These are phyloP conservation scores for Boletus coccyginus DNA, from an alignment of 768 basidiomycete genomes.

Conservation along the genomic window DNA sequence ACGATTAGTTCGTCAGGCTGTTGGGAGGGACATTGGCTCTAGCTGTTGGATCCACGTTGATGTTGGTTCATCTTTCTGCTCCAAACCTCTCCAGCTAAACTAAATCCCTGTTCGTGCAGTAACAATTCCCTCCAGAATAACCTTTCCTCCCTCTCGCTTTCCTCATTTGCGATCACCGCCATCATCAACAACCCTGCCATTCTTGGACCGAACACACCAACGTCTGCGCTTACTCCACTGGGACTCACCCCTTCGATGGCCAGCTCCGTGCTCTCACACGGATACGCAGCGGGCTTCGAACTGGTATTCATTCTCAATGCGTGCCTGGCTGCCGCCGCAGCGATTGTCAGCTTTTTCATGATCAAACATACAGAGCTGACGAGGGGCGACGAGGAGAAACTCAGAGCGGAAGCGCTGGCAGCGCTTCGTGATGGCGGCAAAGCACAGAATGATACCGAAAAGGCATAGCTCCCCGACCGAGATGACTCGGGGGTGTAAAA, in stretches of 20 bases:
- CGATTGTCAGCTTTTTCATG: constrained; percentile 54
- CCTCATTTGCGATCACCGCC: constrained; percentile 36
- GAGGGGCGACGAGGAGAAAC: constrained; percentile 51
- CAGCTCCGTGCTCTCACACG: constrained; percentile 41
- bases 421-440: not conserved
- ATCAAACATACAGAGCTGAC: constrained; percentile 61
- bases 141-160: constrained; percentile 38
- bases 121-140: constrained; percentile 49
- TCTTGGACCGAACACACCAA: constrained; percentile 29
- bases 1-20: constrained; percentile 56
- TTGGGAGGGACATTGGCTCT: constrained; percentile 70
- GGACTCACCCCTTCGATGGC: constrained; percentile 40
- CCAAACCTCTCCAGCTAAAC: not conserved
- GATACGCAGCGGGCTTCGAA: constrained; percentile 57
- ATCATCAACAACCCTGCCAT: constrained; percentile 51
- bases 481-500: not conserved
- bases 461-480: not conserved
- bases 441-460: not conserved
- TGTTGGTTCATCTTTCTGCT: constrained; percentile 34
- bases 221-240: constrained; percentile 31
- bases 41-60: constrained; percentile 58
- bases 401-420: constrained; percentile 40
- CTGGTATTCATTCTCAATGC: constrained; percentile 62
- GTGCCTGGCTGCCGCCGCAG: constrained; percentile 49
- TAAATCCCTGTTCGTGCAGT: constrained; percentile 7